Conservation (phyloP, 495 filamentous ascomycete species). For the Trichocladium antarcticum region DNA sequence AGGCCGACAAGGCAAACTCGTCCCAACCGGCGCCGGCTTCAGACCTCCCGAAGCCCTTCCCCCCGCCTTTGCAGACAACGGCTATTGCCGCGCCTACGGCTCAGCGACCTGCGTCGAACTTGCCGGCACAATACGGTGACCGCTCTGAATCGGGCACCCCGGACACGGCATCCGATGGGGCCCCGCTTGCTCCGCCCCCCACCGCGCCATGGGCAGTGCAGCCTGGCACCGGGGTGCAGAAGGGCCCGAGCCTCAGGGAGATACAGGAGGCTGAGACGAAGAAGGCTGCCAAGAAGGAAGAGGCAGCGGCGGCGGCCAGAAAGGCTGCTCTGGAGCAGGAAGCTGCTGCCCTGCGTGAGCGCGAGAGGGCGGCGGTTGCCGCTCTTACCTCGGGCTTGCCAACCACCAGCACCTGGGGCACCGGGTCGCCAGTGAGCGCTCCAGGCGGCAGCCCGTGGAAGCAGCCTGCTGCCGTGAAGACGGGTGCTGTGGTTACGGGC, state of each 20-base stretch:
- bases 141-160: constrained; percentile 69
- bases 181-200: constrained; percentile 43
- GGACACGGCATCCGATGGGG: constrained; percentile 33
- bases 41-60: constrained; percentile 68
- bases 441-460: constrained; percentile 47
- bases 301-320: constrained; percentile 67
- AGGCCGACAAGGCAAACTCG: constrained; percentile 47
- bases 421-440: constrained; percentile 47
- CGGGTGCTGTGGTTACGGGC: constrained; percentile 16
- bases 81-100: constrained; percentile 79
- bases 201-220: constrained; percentile 95
- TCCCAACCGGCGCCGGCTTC: constrained; percentile 45
- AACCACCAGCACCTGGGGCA: constrained; percentile 85
- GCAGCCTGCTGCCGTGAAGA: constrained; percentile 43
- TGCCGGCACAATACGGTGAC: constrained; percentile 64
- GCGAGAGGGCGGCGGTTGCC: constrained; percentile 49
- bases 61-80: constrained; percentile 52
- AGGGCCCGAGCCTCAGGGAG: constrained; percentile 87
- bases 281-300: constrained; percentile 85
- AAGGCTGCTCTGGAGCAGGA: constrained; percentile 69
- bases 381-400: constrained; percentile 63
- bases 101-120: constrained; percentile 68
- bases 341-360: constrained; percentile 41
- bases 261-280: constrained; percentile 93
- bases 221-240: constrained; percentile 53